phyloP scores from a whole-genome alignment of 345 rosid species.

The Combretum micranthum region DNA sequence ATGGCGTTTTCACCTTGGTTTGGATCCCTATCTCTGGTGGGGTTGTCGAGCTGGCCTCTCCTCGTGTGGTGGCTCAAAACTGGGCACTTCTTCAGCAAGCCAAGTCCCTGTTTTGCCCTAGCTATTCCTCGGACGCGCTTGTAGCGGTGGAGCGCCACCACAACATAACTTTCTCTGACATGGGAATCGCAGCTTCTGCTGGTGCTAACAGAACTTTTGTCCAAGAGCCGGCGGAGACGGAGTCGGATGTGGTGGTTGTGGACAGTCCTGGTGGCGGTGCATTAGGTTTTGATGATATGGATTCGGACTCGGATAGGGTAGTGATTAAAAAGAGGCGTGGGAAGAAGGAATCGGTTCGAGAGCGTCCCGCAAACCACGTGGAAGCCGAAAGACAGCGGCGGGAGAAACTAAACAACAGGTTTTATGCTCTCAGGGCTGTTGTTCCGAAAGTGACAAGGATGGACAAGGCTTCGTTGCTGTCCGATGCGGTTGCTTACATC shows the following conservation, averaged over 20 bases:
- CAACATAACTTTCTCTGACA: constrained; percentile 52
- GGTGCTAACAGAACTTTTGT: background rate
- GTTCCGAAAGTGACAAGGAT: constrained; percentile 76
- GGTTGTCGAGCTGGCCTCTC: constrained; percentile 62
- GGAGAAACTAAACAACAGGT: constrained; percentile 77
- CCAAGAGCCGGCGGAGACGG: background rate
- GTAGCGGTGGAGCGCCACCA: constrained; percentile 20
- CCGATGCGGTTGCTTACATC: constrained; percentile 62
- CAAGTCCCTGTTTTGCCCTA: constrained; percentile 47
- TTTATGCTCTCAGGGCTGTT: constrained; percentile 74
- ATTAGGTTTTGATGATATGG: constrained; percentile 58
- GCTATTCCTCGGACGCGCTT: constrained; percentile 13
- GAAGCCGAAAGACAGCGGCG: constrained; percentile 85
- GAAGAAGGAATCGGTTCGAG: constrained; percentile 33
- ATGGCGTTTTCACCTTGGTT: constrained; percentile 52
- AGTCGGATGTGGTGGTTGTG: background rate
- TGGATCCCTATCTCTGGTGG: constrained; percentile 52
- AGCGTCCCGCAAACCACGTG: constrained; percentile 54
- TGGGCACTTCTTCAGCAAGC: constrained; percentile 51
- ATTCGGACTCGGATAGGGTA: constrained; percentile 30
- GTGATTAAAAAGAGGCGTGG: constrained; percentile 37
- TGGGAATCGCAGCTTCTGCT: constrained; percentile 33
- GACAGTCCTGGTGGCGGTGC: constrained; percentile 10
- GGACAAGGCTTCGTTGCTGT: constrained; percentile 76
- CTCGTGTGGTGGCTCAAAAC: constrained; percentile 32